phyloP scores from a whole-genome alignment of 768 basidiomycete species.

The Suillus sp. region DNA sequence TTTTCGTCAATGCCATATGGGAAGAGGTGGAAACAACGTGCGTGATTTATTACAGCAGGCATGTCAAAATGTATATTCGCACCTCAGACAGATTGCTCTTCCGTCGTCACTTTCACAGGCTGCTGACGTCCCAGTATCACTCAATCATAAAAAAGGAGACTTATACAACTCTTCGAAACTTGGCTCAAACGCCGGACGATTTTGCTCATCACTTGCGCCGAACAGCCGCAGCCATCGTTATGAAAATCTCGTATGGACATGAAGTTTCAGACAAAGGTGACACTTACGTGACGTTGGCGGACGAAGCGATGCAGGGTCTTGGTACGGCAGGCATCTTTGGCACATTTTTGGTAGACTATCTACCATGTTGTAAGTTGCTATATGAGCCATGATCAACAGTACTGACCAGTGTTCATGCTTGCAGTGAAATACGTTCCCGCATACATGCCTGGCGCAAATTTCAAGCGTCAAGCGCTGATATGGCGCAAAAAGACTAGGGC shows the following conservation, averaged over 20 bases:
- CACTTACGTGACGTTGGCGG: conserved; percentile 42
- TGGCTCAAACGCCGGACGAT: conserved; percentile 39
- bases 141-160: conserved; percentile 36
- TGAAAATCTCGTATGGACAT: conserved; percentile 45
- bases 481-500: conserved; percentile 39
- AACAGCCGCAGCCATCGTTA: conserved; percentile 40
- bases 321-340: conserved; percentile 45
- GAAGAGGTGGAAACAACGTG: conserved; percentile 34
- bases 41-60: not conserved
- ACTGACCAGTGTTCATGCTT: not conserved
- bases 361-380: conserved; percentile 32
- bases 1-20: conserved; percentile 46
- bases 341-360: conserved; percentile 43
- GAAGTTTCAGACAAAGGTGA: conserved; percentile 40
- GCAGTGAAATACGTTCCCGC: conserved; percentile 50
- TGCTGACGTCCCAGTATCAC: conserved; percentile 29
- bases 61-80: not conserved
- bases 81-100: conserved; percentile 37
- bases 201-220: conserved; percentile 42
- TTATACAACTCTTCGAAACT: conserved; percentile 39
- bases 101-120: conserved; percentile 39
- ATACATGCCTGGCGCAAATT: conserved; percentile 50
- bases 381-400: not conserved
- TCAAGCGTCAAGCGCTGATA: conserved; percentile 46
- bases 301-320: conserved; percentile 39